These are phyloP conservation scores for Penicillium janthinellum DNA, from an alignment of 2,329 filamentous ascomycete genomes.

Conservation along the genomic window DNA sequence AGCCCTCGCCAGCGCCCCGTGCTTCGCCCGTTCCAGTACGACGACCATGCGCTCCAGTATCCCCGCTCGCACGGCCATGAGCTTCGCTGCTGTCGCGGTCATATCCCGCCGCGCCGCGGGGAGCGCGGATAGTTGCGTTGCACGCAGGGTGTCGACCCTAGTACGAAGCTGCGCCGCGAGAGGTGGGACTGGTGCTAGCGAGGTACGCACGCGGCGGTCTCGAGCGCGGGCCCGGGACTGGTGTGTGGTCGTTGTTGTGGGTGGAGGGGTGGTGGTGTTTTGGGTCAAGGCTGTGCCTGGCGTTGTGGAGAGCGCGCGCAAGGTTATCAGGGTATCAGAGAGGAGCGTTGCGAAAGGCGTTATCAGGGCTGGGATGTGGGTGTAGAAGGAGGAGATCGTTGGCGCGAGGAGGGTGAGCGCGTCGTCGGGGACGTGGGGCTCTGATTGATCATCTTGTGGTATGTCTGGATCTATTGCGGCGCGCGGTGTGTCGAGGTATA, in stretches of 20 bases:
- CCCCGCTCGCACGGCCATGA: constrained; percentile 35
- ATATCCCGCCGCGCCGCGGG: constrained; percentile 37
- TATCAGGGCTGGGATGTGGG: constrained; percentile 30
- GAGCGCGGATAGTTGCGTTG: constrained; percentile 36
- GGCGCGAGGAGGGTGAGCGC: constrained; percentile 36
- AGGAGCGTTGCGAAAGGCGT: constrained; percentile 29
- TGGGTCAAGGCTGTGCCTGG: neutral
- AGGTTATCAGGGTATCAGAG: constrained; percentile 27
- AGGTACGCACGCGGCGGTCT: constrained; percentile 27
- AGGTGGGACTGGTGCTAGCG: constrained; percentile 22
- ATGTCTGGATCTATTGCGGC: constrained; percentile 23
- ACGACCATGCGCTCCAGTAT: constrained; percentile 42
- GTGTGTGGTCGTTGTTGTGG: constrained; percentile 7
- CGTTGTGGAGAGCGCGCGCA: constrained; percentile 23
- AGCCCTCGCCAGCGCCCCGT: constrained; percentile 39
- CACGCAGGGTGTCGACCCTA: constrained; percentile 33
- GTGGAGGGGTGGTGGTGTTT: neutral
- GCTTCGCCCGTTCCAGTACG: constrained; percentile 45
- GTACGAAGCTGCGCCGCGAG: constrained; percentile 33
- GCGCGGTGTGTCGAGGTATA: constrained; percentile 40
- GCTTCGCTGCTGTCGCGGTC: constrained; percentile 37
- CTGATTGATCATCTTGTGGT: constrained; percentile 11
- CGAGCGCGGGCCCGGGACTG: constrained; percentile 23
- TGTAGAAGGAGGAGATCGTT: constrained; percentile 41
- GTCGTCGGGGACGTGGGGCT: constrained; percentile 21